phyloP scores from a whole-genome alignment of 2,329 filamentous ascomycete species.

The Monosporascus ibericus region DNA sequence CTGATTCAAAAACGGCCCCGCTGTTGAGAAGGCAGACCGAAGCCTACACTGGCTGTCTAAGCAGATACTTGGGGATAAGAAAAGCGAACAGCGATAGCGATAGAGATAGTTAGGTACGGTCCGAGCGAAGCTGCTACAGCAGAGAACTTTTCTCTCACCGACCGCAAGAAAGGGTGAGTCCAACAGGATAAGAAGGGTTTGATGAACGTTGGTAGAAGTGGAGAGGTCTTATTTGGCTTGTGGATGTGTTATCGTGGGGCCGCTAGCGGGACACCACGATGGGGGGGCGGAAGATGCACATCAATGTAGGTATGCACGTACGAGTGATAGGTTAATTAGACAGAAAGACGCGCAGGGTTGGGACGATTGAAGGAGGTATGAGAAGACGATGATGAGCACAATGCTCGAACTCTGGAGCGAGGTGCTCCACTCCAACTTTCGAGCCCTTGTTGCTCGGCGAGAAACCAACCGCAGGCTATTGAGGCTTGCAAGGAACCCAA shows the following conservation, averaged over 20 bases:
- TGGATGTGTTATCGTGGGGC: slow-evolving; percentile 27
- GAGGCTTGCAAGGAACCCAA: neutral
- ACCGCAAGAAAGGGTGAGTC: slow-evolving; percentile 14
- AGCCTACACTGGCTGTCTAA: neutral
- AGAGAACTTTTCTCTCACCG: slow-evolving; percentile 10
- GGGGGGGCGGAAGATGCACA: slow-evolving; percentile 26
- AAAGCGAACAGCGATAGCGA: neutral
- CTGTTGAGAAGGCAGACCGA: neutral
- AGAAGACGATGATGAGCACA: neutral
- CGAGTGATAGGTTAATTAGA: neutral
- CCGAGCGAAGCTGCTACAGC: neutral
- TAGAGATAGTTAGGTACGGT: neutral
- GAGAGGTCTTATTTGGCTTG: slow-evolving; percentile 24
- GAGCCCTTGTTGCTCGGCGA: neutral
- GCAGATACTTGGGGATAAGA: neutral
- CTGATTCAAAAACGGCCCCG: neutral
- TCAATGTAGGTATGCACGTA: slow-evolving; percentile 13
- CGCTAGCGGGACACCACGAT: slow-evolving; percentile 23
- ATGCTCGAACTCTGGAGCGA: neutral
- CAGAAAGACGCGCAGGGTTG: neutral
- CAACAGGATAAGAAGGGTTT: slow-evolving; percentile 25
- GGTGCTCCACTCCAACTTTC: neutral
- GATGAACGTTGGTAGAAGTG: slow-evolving; percentile 24
- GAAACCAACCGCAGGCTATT: neutral
- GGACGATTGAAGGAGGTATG: neutral